These are phyloP conservation scores for Coemansia sp. DNA, from an alignment of 192 early-diverging fungal species.

Conservation along the genomic window DNA sequence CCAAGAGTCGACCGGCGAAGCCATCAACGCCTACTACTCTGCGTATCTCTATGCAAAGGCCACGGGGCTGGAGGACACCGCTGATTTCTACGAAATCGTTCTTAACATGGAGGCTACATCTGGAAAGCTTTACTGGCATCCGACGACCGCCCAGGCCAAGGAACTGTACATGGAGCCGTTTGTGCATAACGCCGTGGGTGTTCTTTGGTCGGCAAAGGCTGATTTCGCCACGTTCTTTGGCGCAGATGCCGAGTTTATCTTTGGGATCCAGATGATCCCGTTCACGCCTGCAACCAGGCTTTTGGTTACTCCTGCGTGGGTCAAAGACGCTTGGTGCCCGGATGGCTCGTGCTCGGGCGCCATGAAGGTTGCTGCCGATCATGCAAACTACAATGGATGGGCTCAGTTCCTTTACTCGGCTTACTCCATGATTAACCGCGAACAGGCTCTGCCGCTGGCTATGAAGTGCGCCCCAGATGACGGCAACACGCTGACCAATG, in stretches of 20 bases:
- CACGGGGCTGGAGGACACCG: conserved; percentile 29
- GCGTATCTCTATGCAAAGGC: conserved; percentile 51
- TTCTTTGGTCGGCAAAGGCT: conserved; percentile 57
- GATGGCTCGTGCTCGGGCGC: conserved; percentile 26
- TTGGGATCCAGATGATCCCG: conserved; percentile 61
- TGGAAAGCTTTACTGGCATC: conserved; percentile 57
- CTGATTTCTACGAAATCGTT: conserved; percentile 51
- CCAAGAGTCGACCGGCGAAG: conserved; percentile 57
- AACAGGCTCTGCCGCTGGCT: conserved; percentile 31
- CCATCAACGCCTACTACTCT: conserved; percentile 61
- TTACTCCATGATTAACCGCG: conserved; percentile 47
- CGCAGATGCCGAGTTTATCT: conserved; percentile 50
- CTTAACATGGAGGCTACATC: conserved; percentile 55
- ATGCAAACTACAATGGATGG: conserved; percentile 33
- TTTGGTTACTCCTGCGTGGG: conserved; percentile 44
- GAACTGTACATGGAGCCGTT: conserved; percentile 40
- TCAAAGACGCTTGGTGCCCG: conserved; percentile 50
- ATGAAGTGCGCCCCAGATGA: conserved; percentile 43
- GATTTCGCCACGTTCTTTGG: conserved; percentile 56
- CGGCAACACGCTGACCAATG: conserved; percentile 58
- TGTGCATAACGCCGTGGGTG: conserved; percentile 46
- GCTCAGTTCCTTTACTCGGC: conserved; percentile 54
- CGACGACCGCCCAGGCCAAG: conserved; percentile 25
- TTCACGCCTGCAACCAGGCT: conserved; percentile 52
- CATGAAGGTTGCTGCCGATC: conserved; percentile 45